Evolutionary conservation across 2,329 filamentous ascomycete species (phyloP).

Genomic region (Seiridium unicorne): DNA sequence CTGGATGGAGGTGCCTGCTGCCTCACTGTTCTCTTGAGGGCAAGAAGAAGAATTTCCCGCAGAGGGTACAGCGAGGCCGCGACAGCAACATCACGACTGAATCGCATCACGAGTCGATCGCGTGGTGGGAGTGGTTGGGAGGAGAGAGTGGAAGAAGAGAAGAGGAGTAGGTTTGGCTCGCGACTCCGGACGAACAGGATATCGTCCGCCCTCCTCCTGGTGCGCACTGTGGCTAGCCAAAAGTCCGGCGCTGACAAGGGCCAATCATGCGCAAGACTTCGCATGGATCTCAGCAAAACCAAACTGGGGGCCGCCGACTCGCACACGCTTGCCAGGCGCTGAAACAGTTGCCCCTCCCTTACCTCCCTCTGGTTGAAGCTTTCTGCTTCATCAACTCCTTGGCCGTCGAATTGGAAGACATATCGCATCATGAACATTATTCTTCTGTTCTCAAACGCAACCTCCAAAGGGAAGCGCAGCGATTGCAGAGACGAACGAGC

Average conservation of each 20-base stretch:
- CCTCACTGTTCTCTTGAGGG: neutral
- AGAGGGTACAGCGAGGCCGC: neutral
- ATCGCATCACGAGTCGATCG: slow-evolving; percentile 1
- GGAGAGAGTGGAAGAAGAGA: neutral
- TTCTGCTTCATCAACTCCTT: slow-evolving; percentile 5
- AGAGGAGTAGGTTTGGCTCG: slow-evolving; percentile 3
- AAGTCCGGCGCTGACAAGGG: neutral
- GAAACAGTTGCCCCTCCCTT: slow-evolving; percentile 10
- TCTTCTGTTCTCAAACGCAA: neutral
- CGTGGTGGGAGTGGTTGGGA: neutral
- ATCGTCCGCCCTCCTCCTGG: neutral
- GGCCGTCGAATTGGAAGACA: slow-evolving; percentile 1
- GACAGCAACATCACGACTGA: neutral
- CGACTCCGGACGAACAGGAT: neutral
- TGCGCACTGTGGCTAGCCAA: slow-evolving; percentile 1
- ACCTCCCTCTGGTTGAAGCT: slow-evolving; percentile 3
- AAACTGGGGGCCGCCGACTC: neutral
- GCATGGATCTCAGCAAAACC: slow-evolving; percentile 1
- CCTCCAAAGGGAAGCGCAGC: neutral
- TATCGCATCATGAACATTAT: neutral
- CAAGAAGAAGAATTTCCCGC: neutral
- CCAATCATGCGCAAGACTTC: neutral
- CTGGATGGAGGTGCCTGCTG: no score
- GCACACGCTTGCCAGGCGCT: slow-evolving; percentile 8
- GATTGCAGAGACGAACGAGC: no score